Evolutionary conservation across 495 filamentous ascomycete species (phyloP).

Genomic region (Aspergillus coremiiformis): DNA sequence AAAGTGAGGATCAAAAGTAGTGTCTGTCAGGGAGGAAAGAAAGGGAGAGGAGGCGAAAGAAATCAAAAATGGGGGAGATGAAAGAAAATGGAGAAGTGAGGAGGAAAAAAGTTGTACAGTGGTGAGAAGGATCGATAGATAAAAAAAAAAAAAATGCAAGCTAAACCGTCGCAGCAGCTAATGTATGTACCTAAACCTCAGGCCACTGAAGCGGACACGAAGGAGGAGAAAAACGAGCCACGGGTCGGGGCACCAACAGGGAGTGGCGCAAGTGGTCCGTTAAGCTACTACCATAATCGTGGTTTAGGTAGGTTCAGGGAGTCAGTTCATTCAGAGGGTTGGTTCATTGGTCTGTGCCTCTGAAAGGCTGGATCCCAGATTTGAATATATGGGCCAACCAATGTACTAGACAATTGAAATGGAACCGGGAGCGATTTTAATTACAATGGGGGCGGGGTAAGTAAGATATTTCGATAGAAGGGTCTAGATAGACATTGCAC

Average conservation of each 20-base stretch:
- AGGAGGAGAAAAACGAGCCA: slow-evolving; percentile 21
- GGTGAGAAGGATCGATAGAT: background rate
- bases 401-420: background rate
- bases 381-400: background rate
- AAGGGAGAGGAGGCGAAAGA: slow-evolving; percentile 7
- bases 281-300: background rate
- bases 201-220: slow-evolving; percentile 17
- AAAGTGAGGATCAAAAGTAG: background rate
- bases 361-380: background rate
- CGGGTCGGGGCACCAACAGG: slow-evolving; percentile 19
- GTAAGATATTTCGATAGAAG: slow-evolving; percentile 5
- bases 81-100: slow-evolving; percentile 8
- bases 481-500: slow-evolving; percentile 11
- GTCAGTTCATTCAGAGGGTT: background rate
- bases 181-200: slow-evolving; percentile 13
- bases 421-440: background rate
- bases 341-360: background rate
- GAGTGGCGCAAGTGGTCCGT: slow-evolving; percentile 18
- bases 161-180: slow-evolving; percentile 8
- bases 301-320: background rate
- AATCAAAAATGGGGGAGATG: slow-evolving; percentile 7
- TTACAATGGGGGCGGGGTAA: slow-evolving; percentile 2
- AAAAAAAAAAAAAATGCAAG: slow-evolving; percentile 13
- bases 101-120: slow-evolving; percentile 19
- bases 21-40: slow-evolving; percentile 1